Evolutionary conservation across 495 filamentous ascomycete species (phyloP).

Genomic region (Eremomyces bilateralis): DNA sequence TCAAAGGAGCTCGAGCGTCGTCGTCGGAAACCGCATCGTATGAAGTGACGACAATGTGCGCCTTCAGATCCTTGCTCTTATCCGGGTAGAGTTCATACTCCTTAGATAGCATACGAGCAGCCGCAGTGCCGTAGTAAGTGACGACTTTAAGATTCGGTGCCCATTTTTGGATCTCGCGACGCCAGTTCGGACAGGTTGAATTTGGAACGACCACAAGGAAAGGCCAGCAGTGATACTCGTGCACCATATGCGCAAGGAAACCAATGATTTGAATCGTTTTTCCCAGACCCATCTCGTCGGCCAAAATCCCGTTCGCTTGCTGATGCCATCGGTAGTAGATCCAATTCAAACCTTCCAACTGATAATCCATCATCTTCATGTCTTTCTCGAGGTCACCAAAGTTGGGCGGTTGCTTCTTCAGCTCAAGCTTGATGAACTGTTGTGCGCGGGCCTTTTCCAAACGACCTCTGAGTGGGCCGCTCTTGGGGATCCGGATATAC

Average conservation of each 20-base stretch:
- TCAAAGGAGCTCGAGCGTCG: constrained; percentile 38
- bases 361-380: constrained; percentile 92
- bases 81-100: constrained; percentile 67
- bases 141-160: constrained; percentile 68
- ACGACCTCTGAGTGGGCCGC: constrained; percentile 31
- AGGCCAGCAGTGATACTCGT: constrained; percentile 68
- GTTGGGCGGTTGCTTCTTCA: constrained; percentile 49
- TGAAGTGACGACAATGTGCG: constrained; percentile 84
- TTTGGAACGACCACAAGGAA: constrained; percentile 90
- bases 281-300: constrained; percentile 96
- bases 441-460: constrained; percentile 36
- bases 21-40: constrained; percentile 68
- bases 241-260: constrained; percentile 51
- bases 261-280: constrained; percentile 93
- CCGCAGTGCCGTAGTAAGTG: constrained; percentile 61
- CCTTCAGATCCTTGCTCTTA: constrained; percentile 37
- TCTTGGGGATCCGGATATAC: constrained; percentile 38
- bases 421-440: constrained; percentile 44
- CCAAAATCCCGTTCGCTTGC: constrained; percentile 73
- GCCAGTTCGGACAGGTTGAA: constrained; percentile 89
- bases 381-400: constrained; percentile 54
- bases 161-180: constrained; percentile 91
- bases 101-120: constrained; percentile 45
- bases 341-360: constrained; percentile 89
- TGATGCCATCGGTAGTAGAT: constrained; percentile 77